Conservation (phyloP, 78 protist species). For the Pelomyxa schiedti region DNA sequence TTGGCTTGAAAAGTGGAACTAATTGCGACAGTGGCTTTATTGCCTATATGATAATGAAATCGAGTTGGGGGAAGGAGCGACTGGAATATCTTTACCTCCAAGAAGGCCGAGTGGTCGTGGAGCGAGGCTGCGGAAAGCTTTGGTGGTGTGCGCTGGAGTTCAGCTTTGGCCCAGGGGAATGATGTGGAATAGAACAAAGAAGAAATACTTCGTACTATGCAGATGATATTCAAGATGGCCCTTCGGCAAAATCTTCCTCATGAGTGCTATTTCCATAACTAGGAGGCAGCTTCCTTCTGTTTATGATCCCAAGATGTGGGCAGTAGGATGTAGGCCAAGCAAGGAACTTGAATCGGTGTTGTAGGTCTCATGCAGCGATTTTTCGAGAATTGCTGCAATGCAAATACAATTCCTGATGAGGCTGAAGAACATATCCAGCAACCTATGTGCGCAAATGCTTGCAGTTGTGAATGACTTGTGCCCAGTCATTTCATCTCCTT, state of each 20-base stretch:
- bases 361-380: too few relatives aligned
- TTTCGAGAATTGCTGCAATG: too few relatives aligned
- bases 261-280: background rate
- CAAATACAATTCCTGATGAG: constrained; percentile 9
- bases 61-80: too few relatives aligned
- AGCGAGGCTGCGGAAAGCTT: too few relatives aligned
- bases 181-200: background rate
- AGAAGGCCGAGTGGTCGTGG: too few relatives aligned
- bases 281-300: constrained; percentile 3
- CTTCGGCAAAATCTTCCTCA: too few relatives aligned
- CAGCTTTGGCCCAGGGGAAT: background rate
- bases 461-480: constrained; percentile 1
- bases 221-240: constrained; percentile 4
- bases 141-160: background rate
- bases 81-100: too few relatives aligned
- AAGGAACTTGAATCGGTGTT: constrained; percentile 1
- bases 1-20: too few relatives aligned
- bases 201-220: background rate
- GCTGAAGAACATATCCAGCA: background rate
- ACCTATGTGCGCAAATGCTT: background rate
- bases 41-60: too few relatives aligned
- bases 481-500: constrained; percentile 8
- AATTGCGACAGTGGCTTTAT: too few relatives aligned
- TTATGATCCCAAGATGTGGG: constrained; percentile 7
- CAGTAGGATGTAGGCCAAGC: constrained; percentile 12